Conservation (phyloP, 2,329 filamentous ascomycete genomes). For the Hypoxylon sp. region DNA sequence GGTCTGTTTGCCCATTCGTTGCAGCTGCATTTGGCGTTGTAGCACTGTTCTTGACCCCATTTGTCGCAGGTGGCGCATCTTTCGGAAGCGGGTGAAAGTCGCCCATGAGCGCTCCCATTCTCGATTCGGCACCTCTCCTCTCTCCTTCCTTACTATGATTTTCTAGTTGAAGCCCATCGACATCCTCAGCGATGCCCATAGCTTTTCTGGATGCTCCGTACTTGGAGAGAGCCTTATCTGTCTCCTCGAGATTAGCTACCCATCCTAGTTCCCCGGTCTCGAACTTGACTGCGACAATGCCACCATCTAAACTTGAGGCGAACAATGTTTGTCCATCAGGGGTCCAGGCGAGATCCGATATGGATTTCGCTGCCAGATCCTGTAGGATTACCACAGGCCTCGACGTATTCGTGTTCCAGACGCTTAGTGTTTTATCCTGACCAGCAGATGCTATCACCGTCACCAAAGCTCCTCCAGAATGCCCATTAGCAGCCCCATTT, state of each 20-base stretch:
- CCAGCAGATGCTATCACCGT: conserved; percentile 97
- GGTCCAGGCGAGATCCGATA: conserved; percentile 94
- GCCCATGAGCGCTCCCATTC: conserved; percentile 99
- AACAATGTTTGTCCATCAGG: conserved; percentile 91
- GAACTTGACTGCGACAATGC: conserved; percentile 86
- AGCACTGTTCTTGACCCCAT: conserved; percentile 64
- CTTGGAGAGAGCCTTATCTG: conserved; percentile 92
- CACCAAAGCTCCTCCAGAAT: conserved; percentile 70
- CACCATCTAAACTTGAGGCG: conserved; percentile 89
- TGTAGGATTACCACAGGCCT: conserved; percentile 91
- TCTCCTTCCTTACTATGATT: conserved; percentile 94
- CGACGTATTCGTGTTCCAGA: conserved; percentile 98
- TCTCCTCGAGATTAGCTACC: conserved; percentile 87
- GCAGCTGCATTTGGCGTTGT: conserved; percentile 57
- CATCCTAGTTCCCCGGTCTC: conserved; percentile 90
- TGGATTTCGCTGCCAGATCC: conserved; percentile 89
- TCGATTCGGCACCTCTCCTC: conserved; percentile 87
- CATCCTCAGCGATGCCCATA: conserved; percentile 92
- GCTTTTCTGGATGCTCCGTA: conserved; percentile 90
- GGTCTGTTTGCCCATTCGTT: conserved; percentile 54
- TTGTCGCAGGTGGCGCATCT: conserved; percentile 62
- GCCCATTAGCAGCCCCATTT: conserved; percentile 65
- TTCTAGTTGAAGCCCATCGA: conserved; percentile 88
- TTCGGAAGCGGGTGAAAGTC: conserved; percentile 74
- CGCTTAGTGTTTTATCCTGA: conserved; percentile 94